Base-by-base conservation (phyloP, 345 rosid species). In the Citrus mangshanensis region DNA sequence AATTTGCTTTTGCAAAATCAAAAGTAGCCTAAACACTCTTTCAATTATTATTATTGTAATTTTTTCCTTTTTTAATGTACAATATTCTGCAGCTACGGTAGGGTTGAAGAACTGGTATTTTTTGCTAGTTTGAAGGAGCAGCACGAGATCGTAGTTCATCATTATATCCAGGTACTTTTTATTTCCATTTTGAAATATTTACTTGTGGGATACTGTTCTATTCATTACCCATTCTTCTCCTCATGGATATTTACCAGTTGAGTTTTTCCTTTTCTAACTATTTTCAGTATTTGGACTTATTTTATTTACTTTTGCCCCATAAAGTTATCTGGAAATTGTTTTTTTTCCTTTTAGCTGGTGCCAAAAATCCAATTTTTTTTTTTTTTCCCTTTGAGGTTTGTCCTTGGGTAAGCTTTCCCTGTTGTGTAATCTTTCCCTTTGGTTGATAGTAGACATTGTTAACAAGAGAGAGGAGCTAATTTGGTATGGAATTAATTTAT, bases 71-170 rank as follows among this genome's bases (percentile, higher is more conserved):
- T 37, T 37, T 37, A 6, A 7, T 30, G 54, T 80, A 82, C 85
- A 81, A 87, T 56, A 73, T 74, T 61, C 80, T 89, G 90, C 91
- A 96, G 99, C 82, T 94, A 93, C 75, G 98, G 99, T 25, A 87
- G 98, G 78, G 99, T 94, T 68, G 98, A 96, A 85, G 99, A 96
- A 80, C 84, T 96, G 80, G 98, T 96, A 68, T 96, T 89, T 89
- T 96, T 93, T 89, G 99, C 98, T 79, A 88, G 89, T 84, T 85
- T 96, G 84, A 94, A 94, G 91, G 98, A 87, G 87, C 99, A 92
- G 77, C 88, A 93, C 78, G 99, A 93, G 78, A 93, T 94, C 84
- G 98, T 96, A 21, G 83, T 96, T 79, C 97, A 94, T 81, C 88
- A 94, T 81, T 89, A 94, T 78, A 89, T 96, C 75, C 98, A 96